Base-by-base conservation (phyloP, 495 filamentous ascomycete genomes). In the Penicillium canariense region DNA sequence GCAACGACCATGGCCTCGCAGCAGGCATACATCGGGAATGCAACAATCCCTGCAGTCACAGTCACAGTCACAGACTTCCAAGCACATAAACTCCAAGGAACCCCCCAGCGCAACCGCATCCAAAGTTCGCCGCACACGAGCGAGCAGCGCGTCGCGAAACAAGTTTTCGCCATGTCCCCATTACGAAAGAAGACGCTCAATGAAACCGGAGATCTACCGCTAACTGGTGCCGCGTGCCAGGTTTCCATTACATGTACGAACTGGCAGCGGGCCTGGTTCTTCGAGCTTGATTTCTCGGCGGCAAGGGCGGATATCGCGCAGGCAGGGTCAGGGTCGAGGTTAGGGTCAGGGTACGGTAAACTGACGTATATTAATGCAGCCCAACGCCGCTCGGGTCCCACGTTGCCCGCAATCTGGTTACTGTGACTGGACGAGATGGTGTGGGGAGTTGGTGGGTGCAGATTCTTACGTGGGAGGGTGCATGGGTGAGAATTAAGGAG, bases 351-450 rank as follows among this genome's bases (percentile, higher is more conserved):
- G n/a, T n/a, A 14, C 17, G 15, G 25, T 20, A 30, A 6, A 12
- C 43, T 26, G n/a, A 20, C 7, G 2, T 46, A 46, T 46, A 46
- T 46, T 20, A 46, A 46, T 20, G 30, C 25, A 15, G 43, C 43
- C 43, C 43, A 7, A 5, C 25, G n/a, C 43, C 43, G 25, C 7
- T 54, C n/a, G 35, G 22, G n/a, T 15, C 52, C 25, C 4, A 30
- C 30, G 43, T 28, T 26, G 15, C 18, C 25, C 12, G 52, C 25
- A 54, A 54, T 54, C 20, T 54, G 43, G 23, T 54, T 26, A 23
- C 34, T 54, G 44, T 54, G 17, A 54, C 44, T 15, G 52, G 44
- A 32, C 40, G 30, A 44, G 52, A 55, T 55, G 22, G n/a, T 7
- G 18, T 15, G 4, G 52, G 52, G 3, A 49, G 49, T 34, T 48